phyloP scores from a whole-genome alignment of 2,329 filamentous ascomycete species.

The Diplodia mutila region DNA sequence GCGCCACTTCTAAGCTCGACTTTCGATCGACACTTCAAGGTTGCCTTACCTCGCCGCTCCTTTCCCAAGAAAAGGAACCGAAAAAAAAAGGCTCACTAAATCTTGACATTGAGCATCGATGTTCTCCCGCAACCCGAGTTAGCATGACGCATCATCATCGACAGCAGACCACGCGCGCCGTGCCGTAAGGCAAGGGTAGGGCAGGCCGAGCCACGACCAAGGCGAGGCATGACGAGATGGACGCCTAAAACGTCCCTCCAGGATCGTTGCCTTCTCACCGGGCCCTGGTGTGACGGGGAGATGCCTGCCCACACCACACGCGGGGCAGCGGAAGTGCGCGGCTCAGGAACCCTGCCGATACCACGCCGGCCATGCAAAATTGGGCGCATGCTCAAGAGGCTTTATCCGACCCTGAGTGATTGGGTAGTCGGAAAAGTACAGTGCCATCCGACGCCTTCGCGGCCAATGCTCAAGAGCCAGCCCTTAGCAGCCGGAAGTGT shows the following conservation, averaged over 20 bases:
- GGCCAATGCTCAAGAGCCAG: neutral
- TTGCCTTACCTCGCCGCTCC: neutral
- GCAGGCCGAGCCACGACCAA: constrained; percentile 8
- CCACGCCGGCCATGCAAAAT: neutral
- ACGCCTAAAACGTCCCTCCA: neutral
- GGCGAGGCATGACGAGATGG: constrained; percentile 11
- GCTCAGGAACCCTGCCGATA: constrained; percentile 12
- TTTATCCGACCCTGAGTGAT: constrained; percentile 16
- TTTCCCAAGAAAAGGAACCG: constrained; percentile 1
- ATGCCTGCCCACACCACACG: constrained; percentile 1
- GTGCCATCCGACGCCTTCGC: neutral
- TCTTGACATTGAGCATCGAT: neutral
- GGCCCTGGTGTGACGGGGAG: constrained; percentile 1
- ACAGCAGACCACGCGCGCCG: constrained; percentile 13
- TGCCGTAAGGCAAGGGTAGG: constrained; percentile 16
- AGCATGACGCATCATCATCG: neutral
- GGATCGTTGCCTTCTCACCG: neutral
- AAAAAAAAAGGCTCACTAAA: neutral
- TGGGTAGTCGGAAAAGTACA: constrained; percentile 4
- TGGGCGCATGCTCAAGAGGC: neutral
- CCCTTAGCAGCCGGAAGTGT: neutral
- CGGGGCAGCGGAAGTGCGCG: constrained; percentile 21
- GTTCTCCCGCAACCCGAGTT: constrained; percentile 7
- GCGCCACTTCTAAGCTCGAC: neutral
- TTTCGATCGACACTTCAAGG: neutral